A percentile compares a stretch with the other conserved stretches of the same genome.
These are phyloP conservation scores for Olyra latifolia DNA, from an alignment of 176 grass and related monocot genomes.

Conservation along the genomic window DNA sequence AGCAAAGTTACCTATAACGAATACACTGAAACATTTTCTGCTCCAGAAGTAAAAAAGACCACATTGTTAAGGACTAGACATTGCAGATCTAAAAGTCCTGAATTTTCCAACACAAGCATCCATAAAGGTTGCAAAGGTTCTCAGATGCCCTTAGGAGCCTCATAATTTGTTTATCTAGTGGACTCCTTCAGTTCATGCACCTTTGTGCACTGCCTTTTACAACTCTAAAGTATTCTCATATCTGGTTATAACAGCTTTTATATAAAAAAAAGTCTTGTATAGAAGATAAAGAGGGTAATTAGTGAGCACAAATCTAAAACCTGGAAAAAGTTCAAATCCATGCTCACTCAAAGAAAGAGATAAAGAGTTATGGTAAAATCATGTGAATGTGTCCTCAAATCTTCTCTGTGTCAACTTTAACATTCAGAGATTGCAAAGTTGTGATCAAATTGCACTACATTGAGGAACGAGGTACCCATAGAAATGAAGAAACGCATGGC, in stretches of 20 bases:
- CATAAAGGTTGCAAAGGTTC: conserved; percentile 5
- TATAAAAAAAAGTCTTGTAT: not conserved
- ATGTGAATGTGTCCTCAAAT: not conserved
- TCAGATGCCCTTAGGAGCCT: not conserved
- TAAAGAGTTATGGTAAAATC: not conserved
- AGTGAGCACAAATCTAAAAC: not conserved
- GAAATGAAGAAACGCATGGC: not conserved
- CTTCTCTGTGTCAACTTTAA: not conserved
- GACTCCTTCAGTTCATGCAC: not conserved
- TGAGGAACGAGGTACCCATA: not conserved
- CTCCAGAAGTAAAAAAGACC: not conserved
- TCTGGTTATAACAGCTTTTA: not conserved
- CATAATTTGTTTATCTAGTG: conserved; percentile 4
- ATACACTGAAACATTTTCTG: not conserved
- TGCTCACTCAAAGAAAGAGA: not conserved
- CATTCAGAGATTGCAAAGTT: not conserved
- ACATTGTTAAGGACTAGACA: not conserved
- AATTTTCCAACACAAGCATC: conserved; percentile 12
- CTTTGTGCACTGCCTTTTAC: not conserved
- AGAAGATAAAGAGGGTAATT: not conserved
- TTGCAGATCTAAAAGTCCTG: not conserved
- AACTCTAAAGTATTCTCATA: not conserved
- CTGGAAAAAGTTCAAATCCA: not conserved
- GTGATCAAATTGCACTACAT: not conserved
- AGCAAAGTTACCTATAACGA: not conserved